Evolutionary conservation across 1,139 yeast species (phyloP).

Genomic region (Candida sp.): DNA sequence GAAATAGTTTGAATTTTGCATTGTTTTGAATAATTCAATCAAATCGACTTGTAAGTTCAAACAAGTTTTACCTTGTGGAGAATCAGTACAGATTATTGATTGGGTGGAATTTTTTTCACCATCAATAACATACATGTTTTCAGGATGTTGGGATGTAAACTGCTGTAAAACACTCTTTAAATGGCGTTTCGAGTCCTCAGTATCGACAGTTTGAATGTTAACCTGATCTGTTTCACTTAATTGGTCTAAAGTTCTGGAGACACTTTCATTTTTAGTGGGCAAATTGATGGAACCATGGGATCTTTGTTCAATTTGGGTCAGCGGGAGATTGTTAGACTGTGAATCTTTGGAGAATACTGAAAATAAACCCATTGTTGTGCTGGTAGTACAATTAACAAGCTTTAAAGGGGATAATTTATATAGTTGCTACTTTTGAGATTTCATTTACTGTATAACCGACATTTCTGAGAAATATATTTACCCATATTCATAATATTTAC

Average conservation of each 20-base stretch:
- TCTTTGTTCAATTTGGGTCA: conserved; percentile 29
- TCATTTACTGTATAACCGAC: background rate
- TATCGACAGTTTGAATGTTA: conserved; percentile 2
- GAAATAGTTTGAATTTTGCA: conserved; percentile 44
- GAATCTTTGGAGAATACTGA: background rate
- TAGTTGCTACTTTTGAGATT: background rate
- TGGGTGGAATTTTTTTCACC: conserved; percentile 38
- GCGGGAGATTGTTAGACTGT: background rate
- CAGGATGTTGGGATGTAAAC: conserved; percentile 23
- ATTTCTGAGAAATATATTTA: background rate
- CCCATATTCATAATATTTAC: too few species aligned
- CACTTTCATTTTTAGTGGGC: conserved; percentile 7
- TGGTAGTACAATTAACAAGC: background rate
- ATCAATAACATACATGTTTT: conserved; percentile 39
- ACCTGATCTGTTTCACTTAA: background rate
- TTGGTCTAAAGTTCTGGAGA: background rate
- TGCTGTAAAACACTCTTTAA: conserved; percentile 9
- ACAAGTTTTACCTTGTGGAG: conserved; percentile 41
- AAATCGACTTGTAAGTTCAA: conserved; percentile 36
- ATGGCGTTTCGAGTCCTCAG: conserved; percentile 7
- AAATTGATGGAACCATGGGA: conserved; percentile 28
- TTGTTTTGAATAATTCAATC: conserved; percentile 40
- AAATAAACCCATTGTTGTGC: conserved; percentile 1
- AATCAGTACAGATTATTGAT: conserved; percentile 43
- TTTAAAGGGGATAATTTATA: background rate